phyloP scores from a whole-genome alignment of 202 grass and related monocot genomes.

The Schoenoplectus tabernaemontani region DNA sequence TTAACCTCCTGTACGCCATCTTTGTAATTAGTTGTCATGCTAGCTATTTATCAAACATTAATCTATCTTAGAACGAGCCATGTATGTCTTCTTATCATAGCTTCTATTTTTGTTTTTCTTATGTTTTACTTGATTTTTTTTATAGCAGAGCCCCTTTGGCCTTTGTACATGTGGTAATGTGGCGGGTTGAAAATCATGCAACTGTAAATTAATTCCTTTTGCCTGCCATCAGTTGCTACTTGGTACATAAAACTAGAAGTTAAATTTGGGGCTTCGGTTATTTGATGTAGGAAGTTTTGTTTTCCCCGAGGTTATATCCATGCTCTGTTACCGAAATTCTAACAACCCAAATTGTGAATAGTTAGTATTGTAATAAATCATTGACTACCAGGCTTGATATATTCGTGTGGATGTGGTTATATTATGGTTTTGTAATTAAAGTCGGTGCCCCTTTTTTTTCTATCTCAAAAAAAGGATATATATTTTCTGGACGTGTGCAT shows the following conservation, averaged over 20 bases:
- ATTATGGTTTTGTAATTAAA: no score
- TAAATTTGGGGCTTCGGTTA: neutral
- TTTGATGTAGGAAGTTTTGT: neutral
- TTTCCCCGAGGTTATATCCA: neutral
- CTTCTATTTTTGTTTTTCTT: neutral
- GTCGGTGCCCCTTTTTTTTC: no score
- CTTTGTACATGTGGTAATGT: neutral
- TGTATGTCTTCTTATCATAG: neutral
- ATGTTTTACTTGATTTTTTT: neutral
- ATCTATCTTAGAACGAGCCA: conserved; percentile 17
- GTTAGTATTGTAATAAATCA: neutral
- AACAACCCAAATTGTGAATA: neutral
- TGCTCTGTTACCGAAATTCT: neutral
- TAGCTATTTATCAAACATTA: conserved; percentile 17
- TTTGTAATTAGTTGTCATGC: conserved; percentile 22
- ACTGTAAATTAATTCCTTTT: neutral
- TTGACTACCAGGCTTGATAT: neutral
- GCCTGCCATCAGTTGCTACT: neutral
- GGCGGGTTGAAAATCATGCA: neutral
- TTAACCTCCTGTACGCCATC: conserved; percentile 12
- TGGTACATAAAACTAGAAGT: neutral
- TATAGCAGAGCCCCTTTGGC: neutral
- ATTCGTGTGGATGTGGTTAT: neutral
- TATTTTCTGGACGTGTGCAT: no score
- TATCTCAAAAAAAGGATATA: no score